phyloP scores from a whole-genome alignment of 139 green algal species.

The Protoeuglena noctilucae region DNA sequence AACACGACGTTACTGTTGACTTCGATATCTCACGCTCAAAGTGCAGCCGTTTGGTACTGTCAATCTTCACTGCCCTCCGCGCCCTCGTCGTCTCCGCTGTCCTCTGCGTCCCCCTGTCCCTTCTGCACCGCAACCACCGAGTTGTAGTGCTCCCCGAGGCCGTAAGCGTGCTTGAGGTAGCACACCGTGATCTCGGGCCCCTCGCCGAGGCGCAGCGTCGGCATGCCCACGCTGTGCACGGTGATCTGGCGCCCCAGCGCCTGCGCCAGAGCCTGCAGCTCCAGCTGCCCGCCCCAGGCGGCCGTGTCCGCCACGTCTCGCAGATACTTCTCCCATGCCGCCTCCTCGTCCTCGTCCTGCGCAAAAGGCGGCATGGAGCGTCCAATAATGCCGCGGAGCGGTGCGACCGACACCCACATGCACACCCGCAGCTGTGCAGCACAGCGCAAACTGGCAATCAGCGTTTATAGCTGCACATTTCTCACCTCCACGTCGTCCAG shows the following conservation, averaged over 20 bases:
- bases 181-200: constrained; percentile 40
- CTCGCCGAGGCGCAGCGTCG: constrained; percentile 46
- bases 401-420: constrained; percentile 3
- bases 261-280: constrained; percentile 58
- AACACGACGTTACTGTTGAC: too few relatives aligned
- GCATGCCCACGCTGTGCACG: constrained; percentile 50
- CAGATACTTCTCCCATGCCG: constrained; percentile 61
- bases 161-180: constrained; percentile 79
- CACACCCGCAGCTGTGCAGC: too few relatives aligned
- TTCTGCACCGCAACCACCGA: too few relatives aligned
- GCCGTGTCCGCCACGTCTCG: constrained; percentile 50
- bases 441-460: too few relatives aligned
- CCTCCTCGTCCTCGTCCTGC: constrained; percentile 13
- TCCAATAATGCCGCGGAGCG: constrained; percentile 20
- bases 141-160: constrained; percentile 91
- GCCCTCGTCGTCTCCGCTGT: too few relatives aligned
- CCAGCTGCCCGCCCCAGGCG: constrained; percentile 77
- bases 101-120: too few relatives aligned
- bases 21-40: too few relatives aligned
- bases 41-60: too few relatives aligned
- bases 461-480: too few relatives aligned
- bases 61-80: too few relatives aligned
- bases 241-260: constrained; percentile 47
- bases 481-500: constrained; percentile 11
- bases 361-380: neutral